Base-by-base conservation (phyloP, 2,329 filamentous ascomycete species). In the Aspergillus terreus region DNA sequence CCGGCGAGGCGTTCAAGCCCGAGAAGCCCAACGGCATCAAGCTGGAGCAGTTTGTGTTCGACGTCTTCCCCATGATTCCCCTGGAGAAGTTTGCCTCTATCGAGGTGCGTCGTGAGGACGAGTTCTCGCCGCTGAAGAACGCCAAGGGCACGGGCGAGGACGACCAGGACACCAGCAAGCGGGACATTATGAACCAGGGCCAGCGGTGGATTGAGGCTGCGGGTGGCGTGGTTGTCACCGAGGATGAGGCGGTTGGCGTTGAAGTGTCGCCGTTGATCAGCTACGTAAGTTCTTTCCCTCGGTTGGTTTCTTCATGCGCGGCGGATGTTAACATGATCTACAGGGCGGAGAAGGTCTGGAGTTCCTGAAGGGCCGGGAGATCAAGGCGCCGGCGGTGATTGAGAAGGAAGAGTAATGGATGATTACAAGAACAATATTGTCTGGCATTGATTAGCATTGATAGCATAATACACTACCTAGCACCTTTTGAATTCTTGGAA, bases 91-190 rank as follows among this genome's bases (percentile, higher is more conserved):
- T 99, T 67, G 94, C 92, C 21, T 95, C 86, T 73, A 87, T 97
- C 76, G 94, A 99, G 76, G 94, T 99, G 47, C 90, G 86, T 72
- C 90, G 94, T 55, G 92, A 96, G 77, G 94, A 99, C 62, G 94
- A 99, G 76, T 99, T 99, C 78, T 96, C 91, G 25, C 94, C 94
- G 4, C 78, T 99, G 60, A 99, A 99, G 85, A 99, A 99, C 68
- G 84, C 83, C 10, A 81, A 79, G 57, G 90, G 91, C 49, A 91
- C 89, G 38, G 90, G 89, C 30, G 88, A 96, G 75, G 94, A 99
- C 68, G 90, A 96, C 71, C 88, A 90, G 10, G 91, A 96, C 61
- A 99, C 94, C 46, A 96, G 91, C 79, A 90, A 86, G 75, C 80
- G 78, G 59, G 90, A 97, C 69, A 95, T 97, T 68, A 87, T 96